Evolutionary conservation across 75 land plant genomes (phyloP), one percentile per base, ranked within the genome.

Genomic region (Pinus albicaulis): DNA sequence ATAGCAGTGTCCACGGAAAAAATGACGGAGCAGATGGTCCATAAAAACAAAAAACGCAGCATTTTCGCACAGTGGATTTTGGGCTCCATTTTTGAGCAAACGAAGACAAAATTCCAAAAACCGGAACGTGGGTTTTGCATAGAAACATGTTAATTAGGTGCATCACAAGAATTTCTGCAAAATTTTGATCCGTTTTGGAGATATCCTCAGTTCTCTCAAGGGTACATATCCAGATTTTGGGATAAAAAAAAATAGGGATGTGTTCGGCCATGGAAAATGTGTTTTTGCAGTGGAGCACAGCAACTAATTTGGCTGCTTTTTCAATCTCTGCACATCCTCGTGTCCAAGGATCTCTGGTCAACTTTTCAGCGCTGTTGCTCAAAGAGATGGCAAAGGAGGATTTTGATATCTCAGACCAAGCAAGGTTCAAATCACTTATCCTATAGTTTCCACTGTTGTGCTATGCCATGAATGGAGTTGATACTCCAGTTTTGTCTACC

Each of bases 361-460:
- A 86, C 80, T 38, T 60, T 38, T n/a, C 85, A 89, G 93, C 83
- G 16, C 62, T 89, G 11, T 58, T 89, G 22, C 71, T 88, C 52
- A 68, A 74, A 31, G 91, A 84, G 57, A 75, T 84, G 60, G 80
- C 44, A 20, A 28, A 31, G 36, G 83, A 38, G 22, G 83, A 85
- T 38, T 19, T 69, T 41, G 81, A 71, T 19, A 74, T 75, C 11
- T 57, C 83, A 52, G 82, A 65, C 56, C 76, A 81, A 20, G 86
- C 86, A 56, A 76, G 76, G 70, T 74, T 83, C 78, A 79, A 86
- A 65, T 16, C 88, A 28, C 78, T 92, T 24, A 63, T 83, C 23
- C 74, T 92, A 7, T 92, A 92, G 94, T 77, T 92, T 57, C 94
- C 94, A 1, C 77, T 92, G 28, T 64, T 90, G 17, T 92, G 94